Evolutionary conservation across 2,329 filamentous ascomycete species (phyloP).

Genomic region (Fonsecaea monophora): DNA sequence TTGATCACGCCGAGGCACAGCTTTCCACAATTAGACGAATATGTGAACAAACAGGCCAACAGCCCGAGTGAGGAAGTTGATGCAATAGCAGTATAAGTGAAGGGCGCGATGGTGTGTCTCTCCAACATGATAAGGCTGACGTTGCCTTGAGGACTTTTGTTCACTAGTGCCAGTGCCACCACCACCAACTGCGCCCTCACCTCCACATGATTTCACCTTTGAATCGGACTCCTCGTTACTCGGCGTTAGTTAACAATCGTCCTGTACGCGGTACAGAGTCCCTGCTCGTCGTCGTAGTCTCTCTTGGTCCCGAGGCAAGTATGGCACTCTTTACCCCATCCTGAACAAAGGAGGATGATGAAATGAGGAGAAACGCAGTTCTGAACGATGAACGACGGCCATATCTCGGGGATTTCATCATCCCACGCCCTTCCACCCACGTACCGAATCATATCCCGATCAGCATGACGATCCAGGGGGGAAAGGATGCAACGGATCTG

Average conservation of each 20-base stretch:
- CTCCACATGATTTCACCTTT: not conserved
- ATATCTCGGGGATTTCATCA: constrained; percentile 3
- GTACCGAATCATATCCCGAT: not conserved
- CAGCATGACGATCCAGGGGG: constrained; percentile 3
- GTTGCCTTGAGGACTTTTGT: not conserved
- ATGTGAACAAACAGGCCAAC: not conserved
- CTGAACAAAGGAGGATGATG: not conserved
- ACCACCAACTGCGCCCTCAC: not conserved
- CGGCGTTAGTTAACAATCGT: not conserved
- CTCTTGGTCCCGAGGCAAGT: not conserved
- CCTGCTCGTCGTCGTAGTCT: not conserved
- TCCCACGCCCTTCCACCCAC: constrained; percentile 7
- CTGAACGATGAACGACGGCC: not conserved
- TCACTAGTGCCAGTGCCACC: not conserved
- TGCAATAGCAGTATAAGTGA: not conserved
- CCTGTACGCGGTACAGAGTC: not conserved
- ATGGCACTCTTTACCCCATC: not conserved
- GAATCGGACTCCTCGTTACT: not conserved
- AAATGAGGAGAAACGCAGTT: not conserved
- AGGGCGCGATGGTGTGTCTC: not conserved
- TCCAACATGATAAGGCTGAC: not conserved
- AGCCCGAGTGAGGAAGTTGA: not conserved
- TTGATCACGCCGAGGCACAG: not conserved
- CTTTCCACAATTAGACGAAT: not conserved
- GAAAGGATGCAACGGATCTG: not conserved